Evolutionary conservation across 495 filamentous ascomycete genomes (phyloP).

Genomic region (Clavariopsis aquatica): DNA sequence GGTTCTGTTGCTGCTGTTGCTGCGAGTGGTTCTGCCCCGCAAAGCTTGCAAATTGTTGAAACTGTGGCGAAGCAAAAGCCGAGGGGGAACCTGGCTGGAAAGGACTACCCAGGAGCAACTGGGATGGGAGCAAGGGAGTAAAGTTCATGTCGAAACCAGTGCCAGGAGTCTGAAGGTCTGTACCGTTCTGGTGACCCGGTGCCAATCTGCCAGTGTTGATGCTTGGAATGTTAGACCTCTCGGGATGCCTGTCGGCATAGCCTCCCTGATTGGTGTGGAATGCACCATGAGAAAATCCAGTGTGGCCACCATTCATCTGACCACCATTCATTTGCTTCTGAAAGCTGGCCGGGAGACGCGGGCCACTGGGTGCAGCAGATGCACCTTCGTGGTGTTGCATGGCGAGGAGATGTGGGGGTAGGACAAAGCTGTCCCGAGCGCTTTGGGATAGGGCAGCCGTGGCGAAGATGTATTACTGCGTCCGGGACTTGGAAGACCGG

Average conservation of each 20-base stretch:
- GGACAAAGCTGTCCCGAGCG: constrained; percentile 72
- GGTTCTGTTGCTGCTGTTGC: constrained; percentile 56
- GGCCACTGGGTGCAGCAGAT: constrained; percentile 58
- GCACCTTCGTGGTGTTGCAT: constrained; percentile 81
- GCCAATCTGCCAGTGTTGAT: constrained; percentile 75
- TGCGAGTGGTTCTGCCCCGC: constrained; percentile 65
- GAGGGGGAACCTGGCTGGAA: constrained; percentile 94
- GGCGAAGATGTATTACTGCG: constrained; percentile 56
- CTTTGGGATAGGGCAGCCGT: constrained; percentile 70
- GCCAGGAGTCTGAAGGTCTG: constrained; percentile 82
- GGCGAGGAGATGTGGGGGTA: constrained; percentile 73
- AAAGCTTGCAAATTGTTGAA: constrained; percentile 78
- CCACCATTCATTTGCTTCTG: constrained; percentile 72
- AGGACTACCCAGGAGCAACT: constrained; percentile 90
- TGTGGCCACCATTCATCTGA: constrained; percentile 68
- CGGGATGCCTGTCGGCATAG: constrained; percentile 79
- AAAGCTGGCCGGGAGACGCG: constrained; percentile 51
- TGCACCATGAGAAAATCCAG: constrained; percentile 87
- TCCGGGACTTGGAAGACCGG: constrained; percentile 38
- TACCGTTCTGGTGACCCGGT: constrained; percentile 57
- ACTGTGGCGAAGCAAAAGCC: constrained; percentile 86
- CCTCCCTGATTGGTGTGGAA: constrained; percentile 76
- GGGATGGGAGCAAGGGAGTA: constrained; percentile 89
- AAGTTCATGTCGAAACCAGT: constrained; percentile 97
- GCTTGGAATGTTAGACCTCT: constrained; percentile 81